These are phyloP conservation scores for Elaeis oleifera DNA, from an alignment of 202 grass and related monocot genomes.

Conservation along the genomic window DNA sequence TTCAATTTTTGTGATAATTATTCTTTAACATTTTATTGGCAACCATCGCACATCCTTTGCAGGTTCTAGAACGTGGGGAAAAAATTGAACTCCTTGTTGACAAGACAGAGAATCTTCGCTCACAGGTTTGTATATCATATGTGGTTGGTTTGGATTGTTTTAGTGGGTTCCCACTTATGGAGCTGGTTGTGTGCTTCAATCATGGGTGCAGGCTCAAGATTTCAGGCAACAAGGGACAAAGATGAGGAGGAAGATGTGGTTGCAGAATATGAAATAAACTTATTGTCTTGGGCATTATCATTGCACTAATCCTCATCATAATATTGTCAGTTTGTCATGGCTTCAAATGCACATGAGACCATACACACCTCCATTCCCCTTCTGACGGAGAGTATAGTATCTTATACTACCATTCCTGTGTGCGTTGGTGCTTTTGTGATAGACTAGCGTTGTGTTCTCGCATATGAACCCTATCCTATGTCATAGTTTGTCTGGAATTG, in stretches of 20 bases:
- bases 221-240: constrained; percentile 62
- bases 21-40: not conserved
- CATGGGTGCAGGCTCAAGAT: constrained; percentile 52
- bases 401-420: no score
- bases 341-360: constrained; percentile 50
- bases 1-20: no score
- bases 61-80: constrained; percentile 83
- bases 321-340: constrained; percentile 67
- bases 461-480: no score
- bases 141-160: not conserved
- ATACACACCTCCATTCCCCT: no score
- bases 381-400: no score
- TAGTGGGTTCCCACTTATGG: not conserved
- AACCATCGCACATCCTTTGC: not conserved
- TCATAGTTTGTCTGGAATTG: no score
- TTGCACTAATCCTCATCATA: constrained; percentile 57
- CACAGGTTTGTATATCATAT: constrained; percentile 38
- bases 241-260: constrained; percentile 80
- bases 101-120: constrained; percentile 84
- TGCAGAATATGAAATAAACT: constrained; percentile 95
- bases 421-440: no score
- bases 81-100: constrained; percentile 87
- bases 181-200: not conserved
- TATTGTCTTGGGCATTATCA: constrained; percentile 61
- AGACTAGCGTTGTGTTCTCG: no score